These are phyloP conservation scores for Soucietia sequanensis DNA, from an alignment of 805 yeast genomes.

Conservation along the genomic window DNA sequence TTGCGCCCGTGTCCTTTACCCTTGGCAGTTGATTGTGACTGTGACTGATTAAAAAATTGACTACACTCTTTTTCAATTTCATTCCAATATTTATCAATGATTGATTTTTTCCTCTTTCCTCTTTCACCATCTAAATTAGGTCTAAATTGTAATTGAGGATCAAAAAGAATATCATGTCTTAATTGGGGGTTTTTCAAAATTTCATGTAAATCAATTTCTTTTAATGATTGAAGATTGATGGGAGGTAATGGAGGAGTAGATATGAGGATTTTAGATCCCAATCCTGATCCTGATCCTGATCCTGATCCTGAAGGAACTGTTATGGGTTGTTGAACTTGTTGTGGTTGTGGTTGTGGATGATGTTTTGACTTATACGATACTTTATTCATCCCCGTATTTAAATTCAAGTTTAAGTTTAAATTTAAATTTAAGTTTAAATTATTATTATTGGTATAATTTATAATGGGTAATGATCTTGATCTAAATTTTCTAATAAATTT, in stretches of 20 bases:
- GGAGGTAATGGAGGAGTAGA: slow-evolving; percentile 65
- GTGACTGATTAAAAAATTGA: slow-evolving; percentile 32
- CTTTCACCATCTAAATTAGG: slow-evolving; percentile 91
- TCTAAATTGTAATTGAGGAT: slow-evolving; percentile 87
- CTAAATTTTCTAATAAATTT: slow-evolving; percentile 36
- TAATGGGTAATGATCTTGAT: slow-evolving; percentile 42
- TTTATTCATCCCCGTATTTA: too few relatives aligned
- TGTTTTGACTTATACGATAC: too few relatives aligned
- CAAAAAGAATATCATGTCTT: slow-evolving; percentile 89
- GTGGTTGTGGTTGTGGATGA: slow-evolving; percentile 3
- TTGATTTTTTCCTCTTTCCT: slow-evolving; percentile 70
- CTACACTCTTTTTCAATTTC: slow-evolving; percentile 69
- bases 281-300: slow-evolving; percentile 9
- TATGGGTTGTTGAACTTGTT: slow-evolving; percentile 4
- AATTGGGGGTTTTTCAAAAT: slow-evolving; percentile 88
- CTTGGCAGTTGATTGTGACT: slow-evolving; percentile 12
- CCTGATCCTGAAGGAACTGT: slow-evolving; percentile 9
- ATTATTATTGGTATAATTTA: slow-evolving; percentile 34
- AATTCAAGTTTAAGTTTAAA: too few relatives aligned
- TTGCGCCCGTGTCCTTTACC: slow-evolving; percentile 15
- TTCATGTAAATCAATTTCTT: slow-evolving; percentile 85
- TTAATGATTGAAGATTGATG: slow-evolving; percentile 72
- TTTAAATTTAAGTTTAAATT: too few relatives aligned
- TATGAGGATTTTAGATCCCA: too few relatives aligned
- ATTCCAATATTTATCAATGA: slow-evolving; percentile 82